phyloP scores from a whole-genome alignment of 2,329 filamentous ascomycete species.

The Diaporthe amygdali region DNA sequence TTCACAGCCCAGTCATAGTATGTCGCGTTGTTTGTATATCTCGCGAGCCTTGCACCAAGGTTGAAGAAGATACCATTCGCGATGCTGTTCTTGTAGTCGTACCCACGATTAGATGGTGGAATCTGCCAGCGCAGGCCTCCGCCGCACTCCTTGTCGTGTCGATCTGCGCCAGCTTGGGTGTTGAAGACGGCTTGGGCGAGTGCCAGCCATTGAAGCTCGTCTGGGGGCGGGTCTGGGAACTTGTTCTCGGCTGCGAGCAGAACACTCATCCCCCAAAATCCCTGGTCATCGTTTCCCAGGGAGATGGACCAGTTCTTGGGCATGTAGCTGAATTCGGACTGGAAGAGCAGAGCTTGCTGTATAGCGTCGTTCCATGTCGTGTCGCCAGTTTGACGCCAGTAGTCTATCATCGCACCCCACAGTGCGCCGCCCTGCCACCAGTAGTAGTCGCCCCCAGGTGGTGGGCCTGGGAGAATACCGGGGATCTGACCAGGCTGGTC shows the following conservation, averaged over 20 bases:
- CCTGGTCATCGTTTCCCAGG: constrained; percentile 66
- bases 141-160: constrained; percentile 65
- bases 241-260: constrained; percentile 59
- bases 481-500: constrained; percentile 47
- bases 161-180: constrained; percentile 56
- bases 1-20: constrained; percentile 58
- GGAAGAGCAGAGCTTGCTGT: constrained; percentile 31
- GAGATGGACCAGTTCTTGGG: constrained; percentile 37
- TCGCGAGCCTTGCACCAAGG: constrained; percentile 58
- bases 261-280: constrained; percentile 67
- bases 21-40: constrained; percentile 59
- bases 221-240: constrained; percentile 58
- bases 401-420: constrained; percentile 68
- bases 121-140: constrained; percentile 69
- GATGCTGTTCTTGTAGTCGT: constrained; percentile 63
- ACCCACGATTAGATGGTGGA: constrained; percentile 64
- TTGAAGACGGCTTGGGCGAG: constrained; percentile 68
- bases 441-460: constrained; percentile 57
- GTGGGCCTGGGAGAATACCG: constrained; percentile 54
- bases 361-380: constrained; percentile 57
- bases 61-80: constrained; percentile 49
- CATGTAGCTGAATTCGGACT: constrained; percentile 35
- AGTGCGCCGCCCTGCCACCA: constrained; percentile 72
- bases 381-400: constrained; percentile 69
- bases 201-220: constrained; percentile 55